These are phyloP conservation scores for Elsinoe fawcettii DNA, from an alignment of 2,329 filamentous ascomycete species.

Conservation along the genomic window DNA sequence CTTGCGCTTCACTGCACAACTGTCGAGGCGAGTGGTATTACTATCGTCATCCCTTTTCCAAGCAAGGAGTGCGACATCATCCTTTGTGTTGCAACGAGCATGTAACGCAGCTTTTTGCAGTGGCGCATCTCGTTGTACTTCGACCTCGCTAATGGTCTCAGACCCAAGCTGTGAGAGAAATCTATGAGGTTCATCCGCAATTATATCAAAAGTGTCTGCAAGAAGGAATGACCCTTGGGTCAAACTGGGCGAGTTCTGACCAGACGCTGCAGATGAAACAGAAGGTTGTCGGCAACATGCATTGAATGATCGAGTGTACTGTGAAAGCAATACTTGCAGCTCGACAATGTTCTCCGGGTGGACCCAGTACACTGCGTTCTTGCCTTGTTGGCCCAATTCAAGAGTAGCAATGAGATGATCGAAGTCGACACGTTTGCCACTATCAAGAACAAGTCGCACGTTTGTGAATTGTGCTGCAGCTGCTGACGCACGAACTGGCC, in stretches of 20 bases:
- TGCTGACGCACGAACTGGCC: constrained; percentile 10
- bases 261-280: background rate
- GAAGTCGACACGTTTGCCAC: constrained; percentile 39
- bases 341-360: constrained; percentile 48
- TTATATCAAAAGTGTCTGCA: constrained; percentile 16
- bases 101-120: constrained; percentile 26
- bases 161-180: constrained; percentile 17
- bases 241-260: constrained; percentile 7
- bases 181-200: constrained; percentile 17
- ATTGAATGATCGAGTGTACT: constrained; percentile 39
- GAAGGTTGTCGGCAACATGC: constrained; percentile 2
- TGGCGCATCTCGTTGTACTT: constrained; percentile 23
- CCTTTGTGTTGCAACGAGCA: constrained; percentile 25
- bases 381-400: constrained; percentile 39
- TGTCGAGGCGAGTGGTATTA: constrained; percentile 22
- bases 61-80: constrained; percentile 25
- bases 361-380: constrained; percentile 46
- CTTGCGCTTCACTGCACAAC: constrained; percentile 35
- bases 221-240: background rate
- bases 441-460: constrained; percentile 34
- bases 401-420: constrained; percentile 43
- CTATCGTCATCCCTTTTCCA: constrained; percentile 19
- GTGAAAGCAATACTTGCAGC: constrained; percentile 44
- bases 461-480: constrained; percentile 25
- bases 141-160: constrained; percentile 31